Percentiles rank a stretch among this genome's conserved stretches.
Evolutionary conservation across 73 alveolate species (phyloP).

Genomic region (Symbiodinium pilosum): DNA sequence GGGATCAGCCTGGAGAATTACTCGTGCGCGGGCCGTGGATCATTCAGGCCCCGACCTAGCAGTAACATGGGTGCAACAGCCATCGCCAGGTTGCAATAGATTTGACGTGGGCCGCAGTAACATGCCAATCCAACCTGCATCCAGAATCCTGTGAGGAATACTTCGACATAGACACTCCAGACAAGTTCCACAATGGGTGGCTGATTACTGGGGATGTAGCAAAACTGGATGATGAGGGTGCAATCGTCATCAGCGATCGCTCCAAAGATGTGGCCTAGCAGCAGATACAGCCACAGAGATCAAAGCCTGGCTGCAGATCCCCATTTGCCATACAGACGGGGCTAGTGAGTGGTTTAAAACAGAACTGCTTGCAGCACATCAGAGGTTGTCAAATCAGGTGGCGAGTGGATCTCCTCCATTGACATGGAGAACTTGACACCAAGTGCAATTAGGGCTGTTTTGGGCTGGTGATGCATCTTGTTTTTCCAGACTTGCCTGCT

Average conservation of each 20-base stretch:
- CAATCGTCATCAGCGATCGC: conserved; percentile 78
- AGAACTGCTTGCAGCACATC: background rate
- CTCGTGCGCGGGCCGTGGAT: conserved; percentile 93
- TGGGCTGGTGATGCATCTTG: too few species aligned
- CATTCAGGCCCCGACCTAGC: conserved; percentile 40
- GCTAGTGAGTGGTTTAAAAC: too few species aligned
- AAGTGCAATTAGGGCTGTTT: too few species aligned
- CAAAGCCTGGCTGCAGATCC: too few species aligned
- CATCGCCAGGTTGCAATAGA: background rate
- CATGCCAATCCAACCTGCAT: background rate
- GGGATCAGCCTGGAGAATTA: conserved; percentile 75
- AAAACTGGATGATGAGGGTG: conserved; percentile 68
- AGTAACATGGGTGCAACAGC: background rate
- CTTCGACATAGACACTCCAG: conserved; percentile 57
- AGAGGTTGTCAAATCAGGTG: conserved; percentile 82
- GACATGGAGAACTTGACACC: conserved; percentile 83
- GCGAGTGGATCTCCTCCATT: conserved; percentile 93
- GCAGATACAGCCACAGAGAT: too few species aligned
- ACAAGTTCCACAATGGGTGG: conserved; percentile 84
- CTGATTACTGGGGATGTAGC: conserved; percentile 92
- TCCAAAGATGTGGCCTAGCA: conserved; percentile 54
- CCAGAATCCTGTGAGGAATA: conserved; percentile 67
- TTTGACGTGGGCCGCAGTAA: background rate
- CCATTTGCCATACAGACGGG: too few species aligned
- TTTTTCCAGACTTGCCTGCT: too few species aligned